Percentiles rank a stretch among this genome's conserved stretches.
These are phyloP conservation scores for Phytophthora litchii DNA, from an alignment of 352 stramenopile genomes.

Conservation along the genomic window DNA sequence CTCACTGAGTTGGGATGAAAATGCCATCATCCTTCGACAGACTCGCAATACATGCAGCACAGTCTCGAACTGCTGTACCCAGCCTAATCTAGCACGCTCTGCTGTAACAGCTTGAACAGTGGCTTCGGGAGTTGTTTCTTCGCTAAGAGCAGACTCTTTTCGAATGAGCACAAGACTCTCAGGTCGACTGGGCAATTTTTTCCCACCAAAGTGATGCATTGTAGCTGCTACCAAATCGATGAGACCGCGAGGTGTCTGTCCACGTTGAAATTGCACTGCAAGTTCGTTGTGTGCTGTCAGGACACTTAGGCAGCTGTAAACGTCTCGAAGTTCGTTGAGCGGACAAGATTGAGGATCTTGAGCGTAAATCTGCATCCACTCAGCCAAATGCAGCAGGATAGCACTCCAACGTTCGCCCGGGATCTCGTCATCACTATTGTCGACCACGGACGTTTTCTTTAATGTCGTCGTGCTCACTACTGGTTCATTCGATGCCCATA, in stretches of 20 bases:
- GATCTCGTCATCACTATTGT: background rate
- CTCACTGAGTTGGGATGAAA: constrained; percentile 41
- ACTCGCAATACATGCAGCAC: constrained; percentile 49
- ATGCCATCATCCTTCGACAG: constrained; percentile 50
- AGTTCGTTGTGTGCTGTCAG: constrained; percentile 39
- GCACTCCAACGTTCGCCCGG: constrained; percentile 43
- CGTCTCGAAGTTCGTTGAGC: constrained; percentile 41
- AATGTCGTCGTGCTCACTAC: background rate
- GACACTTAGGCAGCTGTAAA: constrained; percentile 50
- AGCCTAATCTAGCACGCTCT: constrained; percentile 10
- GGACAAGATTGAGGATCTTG: constrained; percentile 46
- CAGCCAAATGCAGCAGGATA: constrained; percentile 56
- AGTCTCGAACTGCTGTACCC: constrained; percentile 30
- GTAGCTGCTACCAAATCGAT: constrained; percentile 52
- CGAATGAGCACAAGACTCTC: constrained; percentile 35
- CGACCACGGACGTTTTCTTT: background rate
- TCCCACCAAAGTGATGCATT: constrained; percentile 41
- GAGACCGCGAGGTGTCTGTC: constrained; percentile 46
- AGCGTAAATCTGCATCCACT: constrained; percentile 79
- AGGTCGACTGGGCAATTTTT: constrained; percentile 33
- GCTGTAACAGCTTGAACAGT: background rate
- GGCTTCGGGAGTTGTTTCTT: background rate
- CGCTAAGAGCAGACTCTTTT: constrained; percentile 17
- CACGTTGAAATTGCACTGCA: constrained; percentile 32
- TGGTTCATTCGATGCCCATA: constrained; percentile 24